These are phyloP conservation scores for Neurospora africana DNA, from an alignment of 495 filamentous ascomycete genomes.

Conservation along the genomic window DNA sequence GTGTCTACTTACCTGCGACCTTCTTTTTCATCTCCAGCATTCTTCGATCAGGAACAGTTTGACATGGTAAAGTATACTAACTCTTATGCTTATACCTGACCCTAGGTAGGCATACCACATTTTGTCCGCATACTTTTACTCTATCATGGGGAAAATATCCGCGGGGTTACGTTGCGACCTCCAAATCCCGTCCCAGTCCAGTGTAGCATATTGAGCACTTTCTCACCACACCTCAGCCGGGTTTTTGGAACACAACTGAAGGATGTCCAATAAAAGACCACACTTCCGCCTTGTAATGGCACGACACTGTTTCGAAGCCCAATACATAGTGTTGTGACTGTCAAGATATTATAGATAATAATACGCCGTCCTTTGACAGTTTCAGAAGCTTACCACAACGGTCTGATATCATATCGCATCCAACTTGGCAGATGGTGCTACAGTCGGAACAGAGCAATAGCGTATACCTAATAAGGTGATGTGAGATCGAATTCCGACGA, in stretches of 20 bases:
- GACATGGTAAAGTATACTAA: not conserved
- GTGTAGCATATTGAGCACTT: not conserved
- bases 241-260: not conserved
- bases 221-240: not conserved
- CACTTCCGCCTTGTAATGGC: not conserved
- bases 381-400: not conserved
- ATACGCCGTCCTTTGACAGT: not conserved
- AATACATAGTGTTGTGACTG: not conserved
- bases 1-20: not conserved
- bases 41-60: not conserved
- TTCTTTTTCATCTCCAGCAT: not conserved
- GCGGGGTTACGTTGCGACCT: not conserved
- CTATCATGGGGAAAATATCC: not conserved
- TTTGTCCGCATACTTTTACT: not conserved
- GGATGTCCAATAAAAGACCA: not conserved
- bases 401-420: not conserved
- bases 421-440: not conserved
- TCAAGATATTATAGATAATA: not conserved
- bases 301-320: not conserved
- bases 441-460: not conserved
- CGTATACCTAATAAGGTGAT: not conserved
- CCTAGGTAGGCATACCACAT: not conserved
- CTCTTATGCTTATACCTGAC: not conserved
- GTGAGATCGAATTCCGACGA: not conserved
- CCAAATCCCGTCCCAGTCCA: not conserved